Evolutionary conservation across 495 filamentous ascomycete species (phyloP), one percentile per base, ranked within the genome.

Genomic region (Aspergillus diversus): DNA sequence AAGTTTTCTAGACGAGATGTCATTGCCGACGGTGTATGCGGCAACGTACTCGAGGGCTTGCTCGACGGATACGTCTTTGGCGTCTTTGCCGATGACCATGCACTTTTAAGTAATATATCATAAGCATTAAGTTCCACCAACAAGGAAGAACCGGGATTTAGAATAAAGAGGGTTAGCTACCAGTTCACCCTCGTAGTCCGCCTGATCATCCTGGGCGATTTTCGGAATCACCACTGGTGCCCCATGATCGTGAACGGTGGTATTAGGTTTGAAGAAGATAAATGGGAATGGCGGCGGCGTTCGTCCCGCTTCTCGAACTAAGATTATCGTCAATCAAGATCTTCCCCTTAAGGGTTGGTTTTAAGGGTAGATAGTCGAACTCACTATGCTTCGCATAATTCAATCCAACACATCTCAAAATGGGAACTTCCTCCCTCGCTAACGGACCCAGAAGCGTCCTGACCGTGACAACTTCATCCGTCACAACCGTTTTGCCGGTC

Each of bases 1-100:
- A 83, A 87, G 89, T 63, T 87, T 86, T 46, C 90, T 83, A 70
- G 90, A 87, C 13, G 86, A 89, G 46, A 91, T 76, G 68, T 92
- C 90, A 67, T 92, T 88, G 54, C 89, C 89, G 59, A 87, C 81
- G 5, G 84, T 78, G 66, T 91, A 92, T 5, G 88, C 90, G 5
- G 89, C 71, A 11, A 91, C 86, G 63, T 91, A 85, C 48, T 85
- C 75, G 21, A 92, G 75, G 2, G 90, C 90, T 27, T 83, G 67
- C 0, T 77, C 71, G 67, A 88, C 84, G n/a, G 84, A 66, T 15
- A 92, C 83, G 63, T 92, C 82, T 15, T 72, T 70, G 47, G 83
- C 87, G 37, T 80, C 70, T 75, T 86, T 88, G 31, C 88, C 88
- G 63, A 92, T 90, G 1, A 92, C 69, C 39, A 81, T 16, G 60